Conservation (phyloP, 1,139 yeast genomes). For the Yamadazyma triangularis region DNA sequence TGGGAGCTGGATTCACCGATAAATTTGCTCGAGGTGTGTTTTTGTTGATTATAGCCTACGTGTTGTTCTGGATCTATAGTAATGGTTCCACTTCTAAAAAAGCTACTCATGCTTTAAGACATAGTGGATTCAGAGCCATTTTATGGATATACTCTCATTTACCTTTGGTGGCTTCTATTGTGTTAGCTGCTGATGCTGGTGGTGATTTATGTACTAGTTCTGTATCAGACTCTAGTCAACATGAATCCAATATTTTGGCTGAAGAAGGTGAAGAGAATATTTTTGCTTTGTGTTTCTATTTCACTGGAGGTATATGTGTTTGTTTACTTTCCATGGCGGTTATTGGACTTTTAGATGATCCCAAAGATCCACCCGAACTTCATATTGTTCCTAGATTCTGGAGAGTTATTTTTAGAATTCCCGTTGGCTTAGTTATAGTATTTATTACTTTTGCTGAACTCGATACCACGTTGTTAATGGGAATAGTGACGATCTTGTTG, state of each 20-base stretch:
- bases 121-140: slow-evolving; percentile 44
- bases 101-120: slow-evolving; percentile 55
- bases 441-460: slow-evolving; percentile 45
- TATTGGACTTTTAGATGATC: slow-evolving; percentile 36
- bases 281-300: slow-evolving; percentile 41
- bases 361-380: slow-evolving; percentile 28
- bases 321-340: slow-evolving; percentile 30
- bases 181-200: slow-evolving; percentile 61
- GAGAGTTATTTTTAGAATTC: slow-evolving; percentile 38
- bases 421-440: slow-evolving; percentile 34
- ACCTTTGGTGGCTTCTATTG: slow-evolving; percentile 48
- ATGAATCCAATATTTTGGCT: background rate
- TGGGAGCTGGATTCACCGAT: slow-evolving; percentile 44
- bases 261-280: slow-evolving; percentile 12
- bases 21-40: slow-evolving; percentile 48
- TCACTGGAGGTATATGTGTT: slow-evolving; percentile 47
- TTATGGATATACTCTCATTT: slow-evolving; percentile 48
- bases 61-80: slow-evolving; percentile 50
- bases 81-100: slow-evolving; percentile 48
- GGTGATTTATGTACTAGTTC: slow-evolving; percentile 39
- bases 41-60: slow-evolving; percentile 47
- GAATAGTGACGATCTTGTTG: slow-evolving; percentile 33
- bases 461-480: slow-evolving; percentile 40
- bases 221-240: background rate
- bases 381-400: slow-evolving; percentile 30